Conservation (phyloP, 805 yeast species). For the Kazachstania viticola region DNA sequence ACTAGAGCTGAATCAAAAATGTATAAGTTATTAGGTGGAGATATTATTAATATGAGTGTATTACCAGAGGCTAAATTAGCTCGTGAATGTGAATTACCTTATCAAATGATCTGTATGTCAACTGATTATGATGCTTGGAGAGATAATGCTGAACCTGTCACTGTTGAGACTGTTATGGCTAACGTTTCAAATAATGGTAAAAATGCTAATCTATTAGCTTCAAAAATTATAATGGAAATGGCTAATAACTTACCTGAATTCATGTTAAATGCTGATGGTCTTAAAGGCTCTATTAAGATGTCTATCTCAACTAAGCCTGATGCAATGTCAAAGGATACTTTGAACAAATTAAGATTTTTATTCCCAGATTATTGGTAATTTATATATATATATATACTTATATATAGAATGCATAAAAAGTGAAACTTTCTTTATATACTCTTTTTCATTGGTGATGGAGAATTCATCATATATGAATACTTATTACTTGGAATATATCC, state of each 20-base stretch:
- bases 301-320: conserved; percentile 67
- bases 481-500: conserved; percentile 27
- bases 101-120: conserved; percentile 98
- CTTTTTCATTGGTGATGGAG: conserved; percentile 21
- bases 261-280: conserved; percentile 57
- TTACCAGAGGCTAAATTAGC: conserved; percentile 97
- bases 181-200: conserved; percentile 77
- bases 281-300: conserved; percentile 66
- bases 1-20: conserved; percentile 92
- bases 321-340: conserved; percentile 61
- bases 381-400: too few species aligned
- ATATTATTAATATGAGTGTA: conserved; percentile 93
- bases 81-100: conserved; percentile 91
- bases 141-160: conserved; percentile 88
- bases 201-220: conserved; percentile 74
- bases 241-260: conserved; percentile 43
- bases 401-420: too few species aligned
- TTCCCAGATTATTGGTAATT: conserved; percentile 86
- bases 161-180: conserved; percentile 94
- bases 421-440: not conserved
- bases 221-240: conserved; percentile 52
- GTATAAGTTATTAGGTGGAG: conserved; percentile 82
- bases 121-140: conserved; percentile 99
- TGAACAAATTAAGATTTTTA: conserved; percentile 72
- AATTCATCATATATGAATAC: conserved; percentile 26